Conservation (phyloP, 75 land plant species). For the Picea glauca region DNA sequence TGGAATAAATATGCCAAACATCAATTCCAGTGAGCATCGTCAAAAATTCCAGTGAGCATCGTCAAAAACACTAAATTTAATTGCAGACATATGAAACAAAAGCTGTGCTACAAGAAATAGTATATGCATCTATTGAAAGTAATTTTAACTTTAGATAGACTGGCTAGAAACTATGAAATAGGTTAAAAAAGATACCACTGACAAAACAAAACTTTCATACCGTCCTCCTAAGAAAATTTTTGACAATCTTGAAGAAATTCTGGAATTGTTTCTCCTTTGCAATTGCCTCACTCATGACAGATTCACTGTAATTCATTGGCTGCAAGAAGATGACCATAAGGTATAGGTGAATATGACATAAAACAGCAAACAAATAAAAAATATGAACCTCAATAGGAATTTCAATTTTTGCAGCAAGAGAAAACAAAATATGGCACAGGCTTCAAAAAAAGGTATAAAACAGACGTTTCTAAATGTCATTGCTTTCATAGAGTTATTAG, state of each 20-base stretch:
- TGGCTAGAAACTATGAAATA: not conserved
- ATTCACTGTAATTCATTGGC: conserved; percentile 39
- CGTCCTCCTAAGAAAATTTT: conserved; percentile 19
- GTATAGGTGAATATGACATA: not conserved
- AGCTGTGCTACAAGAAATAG: not conserved
- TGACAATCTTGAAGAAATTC: conserved; percentile 30
- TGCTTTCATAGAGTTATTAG: too few relatives aligned
- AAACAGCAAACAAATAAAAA: not conserved
- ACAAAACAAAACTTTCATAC: conserved; percentile 11
- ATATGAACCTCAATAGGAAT: too few relatives aligned
- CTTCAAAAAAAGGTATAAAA: too few relatives aligned
- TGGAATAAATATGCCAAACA: not conserved
- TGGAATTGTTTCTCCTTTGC: conserved; percentile 31
- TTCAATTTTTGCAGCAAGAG: too few relatives aligned
- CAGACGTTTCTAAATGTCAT: too few relatives aligned
- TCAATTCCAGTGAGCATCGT: not conserved
- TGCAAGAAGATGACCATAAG: not conserved
- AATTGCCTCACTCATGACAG: conserved; percentile 38
- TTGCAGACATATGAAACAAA: not conserved
- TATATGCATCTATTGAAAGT: too few relatives aligned
- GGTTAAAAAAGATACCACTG: not conserved
- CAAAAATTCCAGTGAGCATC: too few relatives aligned
- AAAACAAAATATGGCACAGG: too few relatives aligned
- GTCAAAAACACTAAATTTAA: not conserved
- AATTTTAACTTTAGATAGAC: too few relatives aligned